phyloP scores from a whole-genome alignment of 495 filamentous ascomycete species.

The Aspergillus saccharolyticus region DNA sequence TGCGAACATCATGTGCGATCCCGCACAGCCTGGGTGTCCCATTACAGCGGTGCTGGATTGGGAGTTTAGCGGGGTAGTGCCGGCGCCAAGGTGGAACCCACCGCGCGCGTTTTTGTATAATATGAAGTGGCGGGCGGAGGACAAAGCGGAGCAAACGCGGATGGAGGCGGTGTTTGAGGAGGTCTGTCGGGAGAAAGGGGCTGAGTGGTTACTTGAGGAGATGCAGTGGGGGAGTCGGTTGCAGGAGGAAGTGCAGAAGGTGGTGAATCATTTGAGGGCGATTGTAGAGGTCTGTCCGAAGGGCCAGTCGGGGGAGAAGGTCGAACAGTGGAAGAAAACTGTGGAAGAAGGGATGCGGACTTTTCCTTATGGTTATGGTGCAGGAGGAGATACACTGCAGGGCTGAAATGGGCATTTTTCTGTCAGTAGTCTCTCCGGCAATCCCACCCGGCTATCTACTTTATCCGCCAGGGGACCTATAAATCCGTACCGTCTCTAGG shows the following conservation, averaged over 20 bases:
- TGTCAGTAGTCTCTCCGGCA: too few species aligned
- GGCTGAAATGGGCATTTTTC: too few species aligned
- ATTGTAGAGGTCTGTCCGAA: constrained; percentile 18
- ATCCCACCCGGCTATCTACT: too few species aligned
- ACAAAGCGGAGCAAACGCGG: constrained; percentile 19
- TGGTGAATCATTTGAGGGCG: constrained; percentile 16
- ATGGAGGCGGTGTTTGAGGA: constrained; percentile 22
- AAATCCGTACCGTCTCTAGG: too few species aligned
- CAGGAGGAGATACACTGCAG: too few species aligned
- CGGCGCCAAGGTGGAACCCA: constrained; percentile 28
- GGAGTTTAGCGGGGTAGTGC: constrained; percentile 34
- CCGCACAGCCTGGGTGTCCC: constrained; percentile 8
- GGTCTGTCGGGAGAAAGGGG: constrained; percentile 9
- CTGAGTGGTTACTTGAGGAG: constrained; percentile 5
- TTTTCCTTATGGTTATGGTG: too few species aligned
- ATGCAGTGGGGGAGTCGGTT: constrained; percentile 5
- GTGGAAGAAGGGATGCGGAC: constrained; percentile 9
- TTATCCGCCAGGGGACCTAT: too few species aligned
- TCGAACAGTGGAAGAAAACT: constrained; percentile 10
- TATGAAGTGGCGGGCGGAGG: constrained; percentile 13
- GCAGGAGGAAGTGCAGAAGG: constrained; percentile 17
- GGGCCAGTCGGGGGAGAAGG: constrained; percentile 12
- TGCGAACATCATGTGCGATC: constrained; percentile 29
- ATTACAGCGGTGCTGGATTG: constrained; percentile 37
- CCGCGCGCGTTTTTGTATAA: constrained; percentile 28